A percentile compares a stretch with the other conserved stretches of the same genome.
Conservation (phyloP, 306 rosid genomes). For the Cucumis cinereus region DNA sequence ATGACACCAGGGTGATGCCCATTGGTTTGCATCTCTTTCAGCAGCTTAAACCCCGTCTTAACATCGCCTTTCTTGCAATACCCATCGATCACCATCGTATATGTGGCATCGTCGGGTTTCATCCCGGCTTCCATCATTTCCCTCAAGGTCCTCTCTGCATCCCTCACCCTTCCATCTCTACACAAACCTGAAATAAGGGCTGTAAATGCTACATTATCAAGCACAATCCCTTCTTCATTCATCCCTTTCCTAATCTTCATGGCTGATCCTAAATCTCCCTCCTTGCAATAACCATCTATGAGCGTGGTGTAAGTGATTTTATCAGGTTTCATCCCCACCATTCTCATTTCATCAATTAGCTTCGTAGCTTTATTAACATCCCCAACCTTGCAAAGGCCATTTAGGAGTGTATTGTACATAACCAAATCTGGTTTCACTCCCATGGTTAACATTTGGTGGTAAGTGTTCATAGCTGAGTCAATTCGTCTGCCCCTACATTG, state of each 20-base stretch:
- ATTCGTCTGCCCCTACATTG: constrained; percentile 50
- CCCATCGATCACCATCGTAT: constrained; percentile 68
- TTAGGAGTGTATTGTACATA: constrained; percentile 51
- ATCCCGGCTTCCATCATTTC: constrained; percentile 62
- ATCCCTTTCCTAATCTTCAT: constrained; percentile 43
- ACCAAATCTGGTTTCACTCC: constrained; percentile 65
- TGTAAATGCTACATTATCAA: constrained; percentile 65
- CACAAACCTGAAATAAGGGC: constrained; percentile 63
- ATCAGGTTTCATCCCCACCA: constrained; percentile 48
- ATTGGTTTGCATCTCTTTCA: constrained; percentile 58
- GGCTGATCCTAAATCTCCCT: constrained; percentile 57
- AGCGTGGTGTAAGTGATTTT: constrained; percentile 71
- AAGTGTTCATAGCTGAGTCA: constrained; percentile 46
- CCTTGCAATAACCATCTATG: constrained; percentile 75
- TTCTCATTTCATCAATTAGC: constrained; percentile 47
- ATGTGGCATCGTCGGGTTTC: constrained; percentile 59
- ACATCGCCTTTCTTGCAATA: constrained; percentile 69
- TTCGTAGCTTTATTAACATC: constrained; percentile 48
- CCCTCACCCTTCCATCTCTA: constrained; percentile 48
- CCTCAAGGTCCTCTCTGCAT: constrained; percentile 47
- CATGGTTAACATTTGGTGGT: constrained; percentile 41
- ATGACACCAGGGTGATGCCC: constrained; percentile 54
- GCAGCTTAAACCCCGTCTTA: constrained; percentile 56
- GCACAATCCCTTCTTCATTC: constrained; percentile 41
- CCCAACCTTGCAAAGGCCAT: constrained; percentile 78